phyloP scores from a whole-genome alignment of 1,139 yeast species.

The Taphrina wiesneri region DNA sequence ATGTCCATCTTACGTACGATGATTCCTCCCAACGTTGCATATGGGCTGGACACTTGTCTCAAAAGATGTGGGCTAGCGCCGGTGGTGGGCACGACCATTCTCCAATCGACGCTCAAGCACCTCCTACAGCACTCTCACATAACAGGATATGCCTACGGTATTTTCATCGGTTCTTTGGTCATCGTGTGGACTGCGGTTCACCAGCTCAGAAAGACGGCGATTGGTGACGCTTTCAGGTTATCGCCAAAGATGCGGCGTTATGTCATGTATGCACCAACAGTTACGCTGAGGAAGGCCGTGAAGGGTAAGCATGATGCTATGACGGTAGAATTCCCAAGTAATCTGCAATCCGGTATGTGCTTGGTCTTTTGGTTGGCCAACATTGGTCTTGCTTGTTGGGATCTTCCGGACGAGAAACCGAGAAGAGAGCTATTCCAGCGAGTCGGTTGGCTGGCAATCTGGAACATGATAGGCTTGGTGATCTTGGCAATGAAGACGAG shows the following conservation, averaged over 20 bases:
- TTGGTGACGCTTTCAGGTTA: neutral
- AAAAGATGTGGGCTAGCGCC: neutral
- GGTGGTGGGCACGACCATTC: neutral
- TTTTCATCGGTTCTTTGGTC: neutral
- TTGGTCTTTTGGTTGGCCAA: neutral
- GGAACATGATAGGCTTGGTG: constrained; percentile 11
- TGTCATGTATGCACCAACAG: neutral
- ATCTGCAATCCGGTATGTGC: constrained; percentile 1
- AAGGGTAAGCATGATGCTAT: neutral
- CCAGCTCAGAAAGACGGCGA: neutral
- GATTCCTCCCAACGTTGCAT: constrained; percentile 1
- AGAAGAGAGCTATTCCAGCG: constrained; percentile 8
- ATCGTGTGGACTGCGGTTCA: neutral
- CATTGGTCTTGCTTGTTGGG: constrained; percentile 4
- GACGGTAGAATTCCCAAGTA: neutral
- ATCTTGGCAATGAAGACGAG: constrained; percentile 12
- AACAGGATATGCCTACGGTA: neutral
- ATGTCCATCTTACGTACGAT: neutral
- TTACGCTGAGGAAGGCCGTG: neutral
- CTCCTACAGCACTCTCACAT: neutral
- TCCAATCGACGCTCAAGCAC: neutral
- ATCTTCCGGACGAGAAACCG: neutral
- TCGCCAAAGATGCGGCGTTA: neutral
- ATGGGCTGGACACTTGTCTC: neutral
- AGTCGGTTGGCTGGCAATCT: constrained; percentile 15